A percentile compares a stretch with the other conserved stretches of the same genome.
These are phyloP conservation scores for Mycocentrospora acerina DNA, from an alignment of 2,329 filamentous ascomycete genomes.

Conservation along the genomic window DNA sequence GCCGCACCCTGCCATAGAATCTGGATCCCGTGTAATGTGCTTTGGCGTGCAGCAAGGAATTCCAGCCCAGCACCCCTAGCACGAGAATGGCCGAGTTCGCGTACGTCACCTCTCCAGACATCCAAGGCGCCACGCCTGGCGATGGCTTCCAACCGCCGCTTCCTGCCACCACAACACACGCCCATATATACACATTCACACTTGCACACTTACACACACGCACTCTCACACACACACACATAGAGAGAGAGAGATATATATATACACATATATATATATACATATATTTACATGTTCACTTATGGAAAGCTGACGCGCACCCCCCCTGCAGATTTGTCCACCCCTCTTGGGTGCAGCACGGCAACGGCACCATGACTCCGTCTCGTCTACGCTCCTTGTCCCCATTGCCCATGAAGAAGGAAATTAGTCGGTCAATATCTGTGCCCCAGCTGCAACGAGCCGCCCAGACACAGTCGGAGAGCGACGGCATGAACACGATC, in stretches of 20 bases:
- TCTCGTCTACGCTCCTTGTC: constrained; percentile 40
- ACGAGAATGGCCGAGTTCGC: constrained; percentile 27
- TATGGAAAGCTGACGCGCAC: constrained; percentile 12
- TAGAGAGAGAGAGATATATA: too few relatives aligned
- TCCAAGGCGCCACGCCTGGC: constrained; percentile 8
- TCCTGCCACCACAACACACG: background rate
- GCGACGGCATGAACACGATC: constrained; percentile 68
- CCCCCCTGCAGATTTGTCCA: constrained; percentile 33
- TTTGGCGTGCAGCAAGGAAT: constrained; percentile 2
- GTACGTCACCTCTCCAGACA: constrained; percentile 16
- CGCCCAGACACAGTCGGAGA: constrained; percentile 41
- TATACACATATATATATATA: too few relatives aligned
- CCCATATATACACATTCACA: background rate
- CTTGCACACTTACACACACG: too few relatives aligned
- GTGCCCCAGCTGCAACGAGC: constrained; percentile 38
- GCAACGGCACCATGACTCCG: constrained; percentile 36
- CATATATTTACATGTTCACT: background rate
- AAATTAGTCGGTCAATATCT: constrained; percentile 42
- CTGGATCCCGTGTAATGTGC: constrained; percentile 12
- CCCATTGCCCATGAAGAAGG: constrained; percentile 36
- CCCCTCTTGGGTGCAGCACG: constrained; percentile 36
- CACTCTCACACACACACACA: too few relatives aligned
- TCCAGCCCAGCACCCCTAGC: constrained; percentile 4
- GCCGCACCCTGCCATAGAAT: constrained; percentile 1
- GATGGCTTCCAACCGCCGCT: background rate